These are phyloP conservation scores for Schizochytrium sp. DNA, from an alignment of 108 stramenopile genomes.

Conservation along the genomic window DNA sequence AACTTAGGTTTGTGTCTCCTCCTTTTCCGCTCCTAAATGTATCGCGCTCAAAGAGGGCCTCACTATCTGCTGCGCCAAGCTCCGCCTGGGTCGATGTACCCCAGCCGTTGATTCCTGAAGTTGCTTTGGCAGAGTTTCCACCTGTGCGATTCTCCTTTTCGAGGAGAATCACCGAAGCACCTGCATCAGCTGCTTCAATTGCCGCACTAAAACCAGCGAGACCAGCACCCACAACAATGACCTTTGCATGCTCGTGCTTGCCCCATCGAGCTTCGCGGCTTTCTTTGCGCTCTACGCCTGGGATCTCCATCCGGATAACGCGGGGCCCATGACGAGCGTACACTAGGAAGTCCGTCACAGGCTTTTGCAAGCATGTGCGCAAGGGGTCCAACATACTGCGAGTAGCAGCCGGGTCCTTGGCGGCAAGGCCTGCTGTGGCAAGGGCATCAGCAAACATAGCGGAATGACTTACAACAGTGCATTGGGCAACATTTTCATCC, in stretches of 20 bases:
- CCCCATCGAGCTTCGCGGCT: slow-evolving; percentile 64
- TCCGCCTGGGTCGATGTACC: slow-evolving; percentile 67
- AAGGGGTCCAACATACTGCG: slow-evolving; percentile 70
- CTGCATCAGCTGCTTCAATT: slow-evolving; percentile 70
- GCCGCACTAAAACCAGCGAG: slow-evolving; percentile 73
- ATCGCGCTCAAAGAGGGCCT: slow-evolving; percentile 73
- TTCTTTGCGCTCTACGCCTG: slow-evolving; percentile 69
- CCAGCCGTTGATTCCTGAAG: slow-evolving; percentile 66
- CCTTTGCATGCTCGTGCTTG: slow-evolving; percentile 66
- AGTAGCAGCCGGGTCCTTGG: slow-evolving; percentile 64
- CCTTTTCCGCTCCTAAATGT: slow-evolving; percentile 70
- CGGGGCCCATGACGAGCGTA: slow-evolving; percentile 72
- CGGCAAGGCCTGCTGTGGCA: slow-evolving; percentile 68
- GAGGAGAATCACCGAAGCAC: slow-evolving; percentile 67
- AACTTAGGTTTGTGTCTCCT: slow-evolving; percentile 66
- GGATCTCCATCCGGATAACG: slow-evolving; percentile 69
- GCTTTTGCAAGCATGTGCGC: slow-evolving; percentile 67
- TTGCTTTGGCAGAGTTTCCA: slow-evolving; percentile 76
- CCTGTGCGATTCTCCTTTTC: slow-evolving; percentile 72
- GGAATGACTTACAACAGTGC: slow-evolving; percentile 66
- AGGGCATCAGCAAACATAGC: slow-evolving; percentile 75
- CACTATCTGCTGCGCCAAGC: slow-evolving; percentile 65
- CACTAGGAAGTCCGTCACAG: slow-evolving; percentile 71
- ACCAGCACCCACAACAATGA: slow-evolving; percentile 73
- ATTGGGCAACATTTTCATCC: slow-evolving; percentile 68